Conservation (phyloP, 2,329 filamentous ascomycete species). For the Fusarium sororula region DNA sequence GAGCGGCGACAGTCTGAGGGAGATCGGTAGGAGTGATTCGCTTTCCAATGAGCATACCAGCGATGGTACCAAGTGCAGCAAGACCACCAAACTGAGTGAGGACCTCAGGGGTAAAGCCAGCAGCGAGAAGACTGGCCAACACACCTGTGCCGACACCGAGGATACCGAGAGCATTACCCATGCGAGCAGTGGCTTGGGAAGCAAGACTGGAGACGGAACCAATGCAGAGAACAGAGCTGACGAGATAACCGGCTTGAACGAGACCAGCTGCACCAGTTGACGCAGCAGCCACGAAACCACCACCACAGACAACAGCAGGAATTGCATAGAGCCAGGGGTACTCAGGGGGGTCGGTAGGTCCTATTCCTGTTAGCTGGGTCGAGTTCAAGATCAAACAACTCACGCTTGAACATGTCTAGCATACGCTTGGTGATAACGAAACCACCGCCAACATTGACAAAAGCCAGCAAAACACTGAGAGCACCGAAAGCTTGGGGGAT, state of each 20-base stretch:
- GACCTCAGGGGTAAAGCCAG: constrained; percentile 81
- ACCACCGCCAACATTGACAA: constrained; percentile 87
- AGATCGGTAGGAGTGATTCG: constrained; percentile 89
- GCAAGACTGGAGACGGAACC: constrained; percentile 83
- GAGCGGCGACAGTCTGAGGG: constrained; percentile 86
- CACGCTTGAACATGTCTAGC: constrained; percentile 88
- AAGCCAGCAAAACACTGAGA: constrained; percentile 82
- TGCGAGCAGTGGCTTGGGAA: constrained; percentile 82
- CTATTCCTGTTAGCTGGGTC: constrained; percentile 48
- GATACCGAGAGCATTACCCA: constrained; percentile 87
- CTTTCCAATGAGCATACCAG: constrained; percentile 80
- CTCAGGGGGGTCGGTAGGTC: constrained; percentile 85
- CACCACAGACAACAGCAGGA: constrained; percentile 79
- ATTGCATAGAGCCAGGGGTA: constrained; percentile 89
- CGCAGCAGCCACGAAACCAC: constrained; percentile 82
- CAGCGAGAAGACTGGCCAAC: constrained; percentile 81
- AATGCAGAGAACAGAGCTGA: constrained; percentile 86
- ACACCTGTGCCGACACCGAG: constrained; percentile 86
- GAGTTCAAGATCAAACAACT: constrained; percentile 31
- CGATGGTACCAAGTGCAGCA: constrained; percentile 74
- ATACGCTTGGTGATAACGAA: constrained; percentile 94
- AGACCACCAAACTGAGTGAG: constrained; percentile 82
- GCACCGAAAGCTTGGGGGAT: constrained; percentile 83
- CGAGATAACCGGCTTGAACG: constrained; percentile 87
- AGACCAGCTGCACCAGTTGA: constrained; percentile 84